Percentiles rank a stretch among this genome's conserved stretches.
These are phyloP conservation scores for Fraxinus sp. DNA, from an alignment of 305 asterid genomes.

Conservation along the genomic window DNA sequence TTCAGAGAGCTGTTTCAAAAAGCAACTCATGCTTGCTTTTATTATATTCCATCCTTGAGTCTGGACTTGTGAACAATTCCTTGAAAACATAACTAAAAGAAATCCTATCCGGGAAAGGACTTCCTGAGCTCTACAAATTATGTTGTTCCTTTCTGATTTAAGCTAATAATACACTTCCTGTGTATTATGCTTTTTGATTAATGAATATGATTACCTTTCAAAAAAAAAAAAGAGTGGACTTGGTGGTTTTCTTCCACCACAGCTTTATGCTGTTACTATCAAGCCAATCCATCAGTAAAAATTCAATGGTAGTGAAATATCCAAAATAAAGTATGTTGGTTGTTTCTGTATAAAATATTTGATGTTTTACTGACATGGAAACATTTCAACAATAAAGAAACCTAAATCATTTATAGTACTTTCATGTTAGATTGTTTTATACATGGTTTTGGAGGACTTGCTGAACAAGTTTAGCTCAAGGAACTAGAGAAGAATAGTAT, in stretches of 20 bases:
- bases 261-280: neutral
- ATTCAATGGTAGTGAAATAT: neutral
- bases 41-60: neutral
- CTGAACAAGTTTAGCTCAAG: neutral
- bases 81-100: neutral
- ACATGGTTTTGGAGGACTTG: neutral
- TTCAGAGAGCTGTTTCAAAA: neutral
- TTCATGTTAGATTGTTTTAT: neutral
- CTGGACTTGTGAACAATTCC: neutral
- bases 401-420: neutral
- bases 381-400: neutral
- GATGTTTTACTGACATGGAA: neutral
- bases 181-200: no score
- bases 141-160: no score
- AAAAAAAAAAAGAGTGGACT: neutral
- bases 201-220: no score
- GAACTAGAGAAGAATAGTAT: neutral
- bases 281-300: neutral
- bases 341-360: neutral
- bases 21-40: neutral
- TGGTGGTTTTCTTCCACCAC: conserved; percentile 14
- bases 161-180: no score
- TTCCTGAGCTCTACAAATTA: neutral
- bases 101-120: neutral
- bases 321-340: neutral